phyloP scores from a whole-genome alignment of 306 rosid genomes.

The Echinosophora koreensis region DNA sequence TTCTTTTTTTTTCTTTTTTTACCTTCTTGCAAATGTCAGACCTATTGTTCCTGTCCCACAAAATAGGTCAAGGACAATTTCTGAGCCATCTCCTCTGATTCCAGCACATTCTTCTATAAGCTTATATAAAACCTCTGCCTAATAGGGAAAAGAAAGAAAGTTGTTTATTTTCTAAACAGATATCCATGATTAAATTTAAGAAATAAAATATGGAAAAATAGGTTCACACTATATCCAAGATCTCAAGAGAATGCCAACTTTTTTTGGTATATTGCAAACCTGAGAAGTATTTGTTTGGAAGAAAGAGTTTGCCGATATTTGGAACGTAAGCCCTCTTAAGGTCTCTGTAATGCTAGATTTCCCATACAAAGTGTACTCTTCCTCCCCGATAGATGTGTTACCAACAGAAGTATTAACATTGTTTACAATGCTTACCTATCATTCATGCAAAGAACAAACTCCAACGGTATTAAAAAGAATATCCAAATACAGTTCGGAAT shows the following conservation, averaged over 20 bases:
- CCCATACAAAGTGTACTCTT: constrained; percentile 84
- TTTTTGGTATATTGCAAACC: constrained; percentile 59
- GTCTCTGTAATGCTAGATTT: constrained; percentile 86
- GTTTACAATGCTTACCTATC: constrained; percentile 82
- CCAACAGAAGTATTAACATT: constrained; percentile 92
- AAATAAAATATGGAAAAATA: constrained; percentile 22
- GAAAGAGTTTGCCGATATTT: constrained; percentile 97
- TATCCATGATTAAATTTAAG: constrained; percentile 43
- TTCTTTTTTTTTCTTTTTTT: neutral
- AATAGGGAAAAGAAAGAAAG: constrained; percentile 29
- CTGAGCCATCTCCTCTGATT: constrained; percentile 86
- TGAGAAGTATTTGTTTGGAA: constrained; percentile 93
- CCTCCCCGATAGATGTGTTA: constrained; percentile 93
- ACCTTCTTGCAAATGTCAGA: constrained; percentile 92
- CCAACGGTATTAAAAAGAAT: neutral
- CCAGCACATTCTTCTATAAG: constrained; percentile 87
- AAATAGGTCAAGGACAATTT: constrained; percentile 93
- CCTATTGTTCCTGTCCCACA: constrained; percentile 99
- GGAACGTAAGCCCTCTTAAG: constrained; percentile 88
- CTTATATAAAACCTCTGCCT: constrained; percentile 95
- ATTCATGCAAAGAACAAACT: constrained; percentile 38
- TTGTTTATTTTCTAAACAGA: constrained; percentile 39
- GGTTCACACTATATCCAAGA: constrained; percentile 8
- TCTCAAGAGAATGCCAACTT: neutral
- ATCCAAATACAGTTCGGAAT: neutral